Evolutionary conservation across 2,329 filamentous ascomycete species (phyloP).

Genomic region (Pestalotiopsis sp.): DNA sequence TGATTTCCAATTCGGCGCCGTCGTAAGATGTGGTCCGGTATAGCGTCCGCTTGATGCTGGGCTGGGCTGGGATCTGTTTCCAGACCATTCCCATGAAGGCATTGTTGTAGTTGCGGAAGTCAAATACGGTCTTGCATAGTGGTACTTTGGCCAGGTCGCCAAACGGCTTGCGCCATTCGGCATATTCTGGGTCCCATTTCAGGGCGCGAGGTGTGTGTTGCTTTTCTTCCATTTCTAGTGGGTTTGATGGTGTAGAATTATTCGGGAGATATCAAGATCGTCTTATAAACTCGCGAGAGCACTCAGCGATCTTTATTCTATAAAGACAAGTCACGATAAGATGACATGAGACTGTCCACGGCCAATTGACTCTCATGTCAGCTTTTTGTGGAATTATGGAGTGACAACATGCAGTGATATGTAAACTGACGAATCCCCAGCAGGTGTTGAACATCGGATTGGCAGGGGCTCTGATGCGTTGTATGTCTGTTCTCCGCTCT

Average conservation of each 20-base stretch:
- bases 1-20: conserved; percentile 18
- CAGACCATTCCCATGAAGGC: conserved; percentile 17
- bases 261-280: background rate
- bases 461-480: no score
- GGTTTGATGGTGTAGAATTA: background rate
- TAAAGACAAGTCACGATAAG: no score
- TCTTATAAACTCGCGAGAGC: no score
- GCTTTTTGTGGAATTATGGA: no score
- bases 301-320: no score
- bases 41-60: conserved; percentile 17
- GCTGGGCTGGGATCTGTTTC: conserved; percentile 15
- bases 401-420: no score
- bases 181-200: conserved; percentile 21
- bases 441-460: no score
- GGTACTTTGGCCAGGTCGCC: conserved; percentile 18
- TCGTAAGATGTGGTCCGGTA: conserved; percentile 20
- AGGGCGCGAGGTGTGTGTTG: conserved; percentile 8
- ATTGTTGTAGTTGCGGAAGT: conserved; percentile 20
- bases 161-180: conserved; percentile 17
- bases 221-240: background rate
- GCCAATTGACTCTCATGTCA: no score
- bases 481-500: no score
- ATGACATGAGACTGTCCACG: no score
- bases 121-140: conserved; percentile 17
- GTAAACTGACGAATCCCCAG: no score